Evolutionary conservation across 208 protist genomes (phyloP).

Genomic region (Novymonas esmeraldas): DNA sequence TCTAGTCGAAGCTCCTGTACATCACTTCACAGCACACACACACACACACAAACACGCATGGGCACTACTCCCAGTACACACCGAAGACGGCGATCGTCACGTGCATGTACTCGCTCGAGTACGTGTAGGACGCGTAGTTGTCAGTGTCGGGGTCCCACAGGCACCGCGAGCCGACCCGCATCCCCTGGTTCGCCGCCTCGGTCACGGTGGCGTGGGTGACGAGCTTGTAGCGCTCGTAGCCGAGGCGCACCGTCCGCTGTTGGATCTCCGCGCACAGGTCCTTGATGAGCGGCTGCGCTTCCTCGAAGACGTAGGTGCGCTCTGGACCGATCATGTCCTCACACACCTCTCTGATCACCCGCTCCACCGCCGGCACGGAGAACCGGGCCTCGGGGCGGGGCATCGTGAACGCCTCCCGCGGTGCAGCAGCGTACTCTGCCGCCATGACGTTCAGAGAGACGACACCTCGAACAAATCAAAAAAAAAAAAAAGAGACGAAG

Average conservation of each 20-base stretch:
- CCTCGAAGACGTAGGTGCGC: slow-evolving; percentile 72
- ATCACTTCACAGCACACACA: background rate
- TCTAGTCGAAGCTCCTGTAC: too few relatives aligned
- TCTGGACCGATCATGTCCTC: slow-evolving; percentile 65
- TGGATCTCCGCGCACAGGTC: slow-evolving; percentile 90
- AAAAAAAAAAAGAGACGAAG: slow-evolving; percentile 22
- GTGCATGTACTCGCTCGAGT: slow-evolving; percentile 80
- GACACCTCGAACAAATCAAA: too few relatives aligned
- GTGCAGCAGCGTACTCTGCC: slow-evolving; percentile 50
- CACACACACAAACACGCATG: background rate
- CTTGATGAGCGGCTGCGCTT: slow-evolving; percentile 80
- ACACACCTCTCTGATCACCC: slow-evolving; percentile 78
- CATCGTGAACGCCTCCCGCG: slow-evolving; percentile 66
- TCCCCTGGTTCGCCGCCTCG: slow-evolving; percentile 84
- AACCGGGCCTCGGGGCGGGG: slow-evolving; percentile 78
- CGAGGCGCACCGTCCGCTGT: slow-evolving; percentile 84
- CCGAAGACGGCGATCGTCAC: slow-evolving; percentile 75
- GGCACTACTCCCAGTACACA: slow-evolving; percentile 81
- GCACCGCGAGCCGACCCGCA: slow-evolving; percentile 85
- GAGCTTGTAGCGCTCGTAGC: slow-evolving; percentile 92
- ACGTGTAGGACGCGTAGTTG: slow-evolving; percentile 86
- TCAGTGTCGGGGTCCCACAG: slow-evolving; percentile 93
- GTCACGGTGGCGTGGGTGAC: slow-evolving; percentile 86
- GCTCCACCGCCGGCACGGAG: slow-evolving; percentile 75
- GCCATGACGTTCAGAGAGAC: slow-evolving; percentile 15